Conservation (phyloP, 257 asterid genomes). For the Fraxinus cuspidata region DNA sequence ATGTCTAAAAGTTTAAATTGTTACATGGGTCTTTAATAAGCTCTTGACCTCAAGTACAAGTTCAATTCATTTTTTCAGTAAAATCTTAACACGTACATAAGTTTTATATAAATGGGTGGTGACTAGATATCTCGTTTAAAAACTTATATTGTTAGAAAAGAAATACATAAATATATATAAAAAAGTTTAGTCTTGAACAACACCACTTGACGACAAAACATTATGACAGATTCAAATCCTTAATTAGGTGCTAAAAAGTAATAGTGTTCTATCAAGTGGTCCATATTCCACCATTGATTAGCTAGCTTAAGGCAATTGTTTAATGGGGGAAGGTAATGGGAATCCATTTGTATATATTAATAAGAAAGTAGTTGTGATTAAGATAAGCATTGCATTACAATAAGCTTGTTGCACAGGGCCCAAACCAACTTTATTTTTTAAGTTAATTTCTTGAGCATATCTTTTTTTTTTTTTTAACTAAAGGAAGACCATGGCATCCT, state of each 20-base stretch:
- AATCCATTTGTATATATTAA: conserved; percentile 30
- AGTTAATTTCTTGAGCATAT: neutral
- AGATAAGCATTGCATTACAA: conserved; percentile 35
- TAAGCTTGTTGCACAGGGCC: conserved; percentile 39
- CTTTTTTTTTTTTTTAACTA: neutral
- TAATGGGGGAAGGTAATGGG: conserved; percentile 33
- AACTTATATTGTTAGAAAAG: neutral
- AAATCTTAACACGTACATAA: neutral
- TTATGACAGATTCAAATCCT: conserved; percentile 36
- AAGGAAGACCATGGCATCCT: conserved; percentile 17
- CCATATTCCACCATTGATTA: conserved; percentile 39
- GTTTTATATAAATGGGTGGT: too few species aligned
- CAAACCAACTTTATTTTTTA: conserved; percentile 24
- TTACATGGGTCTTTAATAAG: neutral
- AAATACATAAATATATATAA: too few species aligned
- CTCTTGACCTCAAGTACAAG: neutral
- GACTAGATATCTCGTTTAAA: neutral
- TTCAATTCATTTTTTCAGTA: neutral
- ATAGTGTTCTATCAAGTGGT: conserved; percentile 38
- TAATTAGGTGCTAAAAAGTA: conserved; percentile 36
- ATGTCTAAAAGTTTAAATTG: neutral
- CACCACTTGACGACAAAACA: neutral
- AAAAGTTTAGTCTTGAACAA: neutral
- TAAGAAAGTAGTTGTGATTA: conserved; percentile 34
- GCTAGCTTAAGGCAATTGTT: conserved; percentile 32